Base-by-base conservation (phyloP, 257 asterid species). In the Capsicum chinense region DNA sequence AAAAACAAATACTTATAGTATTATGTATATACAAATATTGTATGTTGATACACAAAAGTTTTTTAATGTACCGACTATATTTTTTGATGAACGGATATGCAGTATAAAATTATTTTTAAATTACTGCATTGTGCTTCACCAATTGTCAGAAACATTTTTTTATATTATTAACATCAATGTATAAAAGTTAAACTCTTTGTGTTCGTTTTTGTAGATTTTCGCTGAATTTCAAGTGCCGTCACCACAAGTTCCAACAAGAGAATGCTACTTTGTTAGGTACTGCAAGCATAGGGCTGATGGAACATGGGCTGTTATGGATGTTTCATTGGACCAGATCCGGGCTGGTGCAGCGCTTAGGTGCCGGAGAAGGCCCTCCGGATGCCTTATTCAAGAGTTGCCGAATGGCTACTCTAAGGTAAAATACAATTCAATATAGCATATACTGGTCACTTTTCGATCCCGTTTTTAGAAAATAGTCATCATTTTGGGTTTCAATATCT, bases 361-460 rank as follows among this genome's bases (percentile, higher is more conserved):
- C n/a, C 85, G 91, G n/a, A 90, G 85, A 80, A 88, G 91, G 86
- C 96, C 97, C 58, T 93, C 96, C 0, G 95, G 97, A 0, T 91
- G 95, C 64, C 59, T 93, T 1, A 87, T 93, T 37, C 87, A 90
- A 83, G 92, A 84, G 50, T 67, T 88, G 73, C 88, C 89, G 3
- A 88, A 87, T 79, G 93, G 91, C 35, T 81, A 74, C 85, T 87
- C 96, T 7, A 90, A 87, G 94, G 97, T 92, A 88, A 14, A 2
- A 33, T 13, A 66, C 2, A 66, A 0, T 3, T 15, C 37, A 2
- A 42, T 39, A 16, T 69, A 69, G 1, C 1, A 14, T 16, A 39
- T 37, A 69, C 54, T 69, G 33, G 0, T 16, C 76, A 68, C 7
- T 68, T 59, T 17, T 7, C 2, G 11, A 9, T 3, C 5, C 1